Evolutionary conservation across 495 filamentous ascomycete species (phyloP).

Genomic region (Talaromyces ruber): DNA sequence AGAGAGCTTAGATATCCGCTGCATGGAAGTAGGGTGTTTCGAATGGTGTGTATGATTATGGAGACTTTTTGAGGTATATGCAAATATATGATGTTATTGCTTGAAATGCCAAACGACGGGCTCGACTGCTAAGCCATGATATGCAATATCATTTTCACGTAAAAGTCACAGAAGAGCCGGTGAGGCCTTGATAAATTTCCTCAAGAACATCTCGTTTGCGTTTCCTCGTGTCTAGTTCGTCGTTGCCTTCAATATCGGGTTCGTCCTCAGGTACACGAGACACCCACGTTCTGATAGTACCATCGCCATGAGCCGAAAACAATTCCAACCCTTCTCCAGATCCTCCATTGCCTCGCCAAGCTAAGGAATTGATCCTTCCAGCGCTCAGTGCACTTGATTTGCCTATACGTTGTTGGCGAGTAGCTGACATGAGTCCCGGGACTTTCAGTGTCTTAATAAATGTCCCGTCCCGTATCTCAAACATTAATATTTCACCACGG

Average conservation of each 20-base stretch:
- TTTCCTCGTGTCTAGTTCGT: constrained; percentile 32
- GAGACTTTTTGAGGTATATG: neutral
- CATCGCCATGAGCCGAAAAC: constrained; percentile 46
- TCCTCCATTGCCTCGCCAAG: constrained; percentile 53
- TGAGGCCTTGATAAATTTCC: constrained; percentile 36
- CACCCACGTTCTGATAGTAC: constrained; percentile 42
- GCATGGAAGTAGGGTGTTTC: neutral
- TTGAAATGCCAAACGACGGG: neutral
- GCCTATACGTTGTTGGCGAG: constrained; percentile 18
- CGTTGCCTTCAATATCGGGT: constrained; percentile 35
- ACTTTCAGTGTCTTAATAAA: constrained; percentile 60
- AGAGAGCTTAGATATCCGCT: neutral
- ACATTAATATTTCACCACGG: constrained; percentile 55
- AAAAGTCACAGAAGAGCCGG: constrained; percentile 20
- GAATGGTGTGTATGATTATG: neutral
- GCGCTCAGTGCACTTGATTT: constrained; percentile 30
- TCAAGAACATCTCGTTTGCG: constrained; percentile 42
- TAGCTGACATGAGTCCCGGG: constrained; percentile 43
- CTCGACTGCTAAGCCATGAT: neutral
- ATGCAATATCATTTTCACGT: constrained; percentile 5
- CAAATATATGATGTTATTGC: neutral
- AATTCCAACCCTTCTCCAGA: constrained; percentile 38
- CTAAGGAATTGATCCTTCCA: constrained; percentile 58
- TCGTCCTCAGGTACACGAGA: constrained; percentile 48
- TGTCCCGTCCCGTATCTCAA: constrained; percentile 66